phyloP scores from a whole-genome alignment of 768 basidiomycete genomes.

The Termitomyces sp. region DNA sequence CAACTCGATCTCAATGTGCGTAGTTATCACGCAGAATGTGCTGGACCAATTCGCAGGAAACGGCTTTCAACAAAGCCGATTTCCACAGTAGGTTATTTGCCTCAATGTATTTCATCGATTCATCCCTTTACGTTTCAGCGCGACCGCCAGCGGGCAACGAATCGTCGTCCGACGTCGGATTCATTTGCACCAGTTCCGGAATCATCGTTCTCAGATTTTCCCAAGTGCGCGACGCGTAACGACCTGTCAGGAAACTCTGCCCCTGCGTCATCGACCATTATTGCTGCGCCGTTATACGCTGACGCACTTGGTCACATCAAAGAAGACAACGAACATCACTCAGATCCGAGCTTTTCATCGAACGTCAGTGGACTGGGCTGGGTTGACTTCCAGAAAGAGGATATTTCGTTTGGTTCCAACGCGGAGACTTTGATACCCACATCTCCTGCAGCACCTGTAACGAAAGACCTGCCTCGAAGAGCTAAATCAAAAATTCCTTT shows the following conservation, averaged over 20 bases:
- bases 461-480: background rate
- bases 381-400: slow-evolving; percentile 6
- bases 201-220: background rate
- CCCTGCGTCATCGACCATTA: background rate
- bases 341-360: slow-evolving; percentile 3
- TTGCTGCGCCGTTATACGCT: background rate
- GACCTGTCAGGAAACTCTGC: background rate
- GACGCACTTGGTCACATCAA: slow-evolving; percentile 4
- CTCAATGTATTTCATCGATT: background rate
- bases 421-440: slow-evolving; percentile 1
- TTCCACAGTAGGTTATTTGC: background rate
- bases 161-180: background rate
- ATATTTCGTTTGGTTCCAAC: slow-evolving; percentile 3
- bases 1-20: slow-evolving; percentile 8
- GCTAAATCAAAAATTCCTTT: slow-evolving; percentile 18
- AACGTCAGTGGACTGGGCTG: slow-evolving; percentile 4
- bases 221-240: background rate
- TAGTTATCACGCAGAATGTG: background rate
- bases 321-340: slow-evolving; percentile 5
- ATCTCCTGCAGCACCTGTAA: background rate
- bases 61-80: background rate
- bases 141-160: background rate
- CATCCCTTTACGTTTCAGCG: background rate
- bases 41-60: background rate
- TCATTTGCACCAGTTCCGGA: background rate